phyloP scores from a whole-genome alignment of 148 eudicot species.

The Vaccinium myrtillus region DNA sequence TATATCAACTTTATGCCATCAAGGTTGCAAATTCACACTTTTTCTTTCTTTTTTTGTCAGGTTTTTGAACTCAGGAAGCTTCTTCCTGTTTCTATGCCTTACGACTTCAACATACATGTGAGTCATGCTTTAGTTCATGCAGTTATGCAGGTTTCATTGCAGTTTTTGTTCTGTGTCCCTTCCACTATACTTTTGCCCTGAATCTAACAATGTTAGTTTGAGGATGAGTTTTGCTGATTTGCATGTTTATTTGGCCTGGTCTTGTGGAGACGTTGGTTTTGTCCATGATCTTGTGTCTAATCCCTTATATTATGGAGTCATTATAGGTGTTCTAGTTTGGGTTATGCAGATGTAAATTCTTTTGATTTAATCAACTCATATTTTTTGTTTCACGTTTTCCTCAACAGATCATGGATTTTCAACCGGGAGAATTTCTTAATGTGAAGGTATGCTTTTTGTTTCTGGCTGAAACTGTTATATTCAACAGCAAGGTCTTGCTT shows the following conservation, averaged over 20 bases:
- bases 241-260: not conserved
- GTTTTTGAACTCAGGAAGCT: constrained; percentile 93
- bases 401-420: constrained; percentile 92
- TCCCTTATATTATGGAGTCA: not conserved
- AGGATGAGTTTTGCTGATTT: not conserved
- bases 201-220: not conserved
- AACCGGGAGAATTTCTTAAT: constrained; percentile 96
- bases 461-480: not conserved
- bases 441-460: constrained; percentile 62
- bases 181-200: not conserved
- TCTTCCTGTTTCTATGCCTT: constrained; percentile 77
- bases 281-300: not conserved
- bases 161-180: not conserved
- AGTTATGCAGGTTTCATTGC: not conserved
- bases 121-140: constrained; percentile 29
- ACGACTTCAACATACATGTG: constrained; percentile 96
- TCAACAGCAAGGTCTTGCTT: not conserved
- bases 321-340: constrained; percentile 7
- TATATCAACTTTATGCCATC: not conserved
- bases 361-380: not conserved
- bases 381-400: not conserved
- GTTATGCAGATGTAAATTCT: constrained; percentile 8
- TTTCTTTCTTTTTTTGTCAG: constrained; percentile 40
- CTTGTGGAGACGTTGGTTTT: not conserved
- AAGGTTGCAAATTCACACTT: not conserved